Evolutionary conservation across 495 filamentous ascomycete species (phyloP).

Genomic region (Aspergillus homomorphus): DNA sequence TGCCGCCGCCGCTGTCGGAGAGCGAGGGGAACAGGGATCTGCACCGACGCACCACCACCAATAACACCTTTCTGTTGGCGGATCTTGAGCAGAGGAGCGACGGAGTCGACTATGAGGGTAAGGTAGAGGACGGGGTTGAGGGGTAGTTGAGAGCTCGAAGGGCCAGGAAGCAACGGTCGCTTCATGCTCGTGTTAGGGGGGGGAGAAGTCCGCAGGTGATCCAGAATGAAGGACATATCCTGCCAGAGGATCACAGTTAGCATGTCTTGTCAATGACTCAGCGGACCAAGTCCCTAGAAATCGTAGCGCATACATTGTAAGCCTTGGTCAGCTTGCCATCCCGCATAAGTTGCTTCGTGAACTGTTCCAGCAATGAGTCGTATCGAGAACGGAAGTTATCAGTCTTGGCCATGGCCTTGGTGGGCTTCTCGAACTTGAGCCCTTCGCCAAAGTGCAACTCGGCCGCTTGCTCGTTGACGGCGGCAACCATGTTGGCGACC

Average conservation of each 20-base stretch:
- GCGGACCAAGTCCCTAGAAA: not conserved
- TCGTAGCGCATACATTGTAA: conserved; percentile 62
- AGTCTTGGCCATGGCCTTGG: conserved; percentile 53
- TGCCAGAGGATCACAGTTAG: conserved; percentile 30
- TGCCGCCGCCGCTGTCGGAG: conserved; percentile 69
- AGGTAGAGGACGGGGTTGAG: conserved; percentile 76
- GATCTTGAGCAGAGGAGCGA: conserved; percentile 85
- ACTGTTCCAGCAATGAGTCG: conserved; percentile 74
- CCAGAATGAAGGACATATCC: conserved; percentile 83
- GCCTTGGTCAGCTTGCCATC: conserved; percentile 82
- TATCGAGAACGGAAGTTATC: conserved; percentile 72
- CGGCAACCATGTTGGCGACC: conserved; percentile 39
- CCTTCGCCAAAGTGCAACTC: conserved; percentile 49
- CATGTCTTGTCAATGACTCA: not conserved
- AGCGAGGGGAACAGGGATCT: conserved; percentile 74
- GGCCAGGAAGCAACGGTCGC: conserved; percentile 68
- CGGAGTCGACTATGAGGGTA: conserved; percentile 86
- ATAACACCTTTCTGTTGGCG: conserved; percentile 70
- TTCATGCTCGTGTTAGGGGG: conserved; percentile 66
- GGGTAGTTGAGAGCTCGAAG: conserved; percentile 69
- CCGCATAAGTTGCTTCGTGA: conserved; percentile 86
- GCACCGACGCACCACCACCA: conserved; percentile 80
- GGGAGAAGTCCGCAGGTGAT: conserved; percentile 79
- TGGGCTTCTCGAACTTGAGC: conserved; percentile 71
- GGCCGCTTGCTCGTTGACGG: conserved; percentile 31